Conservation (phyloP, 163 green algal genomes). For the Scenedesmus sp. region DNA sequence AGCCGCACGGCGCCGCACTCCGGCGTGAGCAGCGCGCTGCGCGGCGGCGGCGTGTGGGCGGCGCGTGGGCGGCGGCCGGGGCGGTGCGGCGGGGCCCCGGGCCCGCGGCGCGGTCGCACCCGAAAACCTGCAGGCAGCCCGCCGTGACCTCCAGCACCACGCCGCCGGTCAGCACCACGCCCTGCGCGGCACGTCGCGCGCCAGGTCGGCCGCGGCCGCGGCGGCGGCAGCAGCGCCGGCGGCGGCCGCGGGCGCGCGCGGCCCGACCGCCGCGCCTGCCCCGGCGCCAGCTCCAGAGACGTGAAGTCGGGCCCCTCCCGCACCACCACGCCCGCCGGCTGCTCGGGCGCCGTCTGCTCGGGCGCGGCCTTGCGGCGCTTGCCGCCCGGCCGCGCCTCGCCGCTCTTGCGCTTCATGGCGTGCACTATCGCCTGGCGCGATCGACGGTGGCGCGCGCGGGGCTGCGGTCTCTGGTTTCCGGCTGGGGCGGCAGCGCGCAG, state of each 20-base stretch:
- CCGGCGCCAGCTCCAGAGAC: not conserved
- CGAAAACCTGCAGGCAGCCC: slow-evolving; percentile 1
- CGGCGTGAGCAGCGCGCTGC: slow-evolving; percentile 20
- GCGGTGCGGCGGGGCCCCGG: too few species aligned
- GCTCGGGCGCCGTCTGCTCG: not conserved
- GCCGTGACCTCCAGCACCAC: slow-evolving; percentile 17
- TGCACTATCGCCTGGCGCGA: too few species aligned
- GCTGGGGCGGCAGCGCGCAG: too few species aligned
- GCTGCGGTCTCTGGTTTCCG: too few species aligned
- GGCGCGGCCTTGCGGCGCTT: slow-evolving; percentile 17
- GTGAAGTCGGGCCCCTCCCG: slow-evolving; percentile 26
- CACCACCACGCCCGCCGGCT: not conserved
- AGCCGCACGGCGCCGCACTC: slow-evolving; percentile 1
- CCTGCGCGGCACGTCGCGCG: not conserved
- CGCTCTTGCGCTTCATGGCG: slow-evolving; percentile 24
- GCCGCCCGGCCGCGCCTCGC: not conserved
- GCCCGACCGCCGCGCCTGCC: slow-evolving; percentile 21
- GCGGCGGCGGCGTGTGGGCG: too few species aligned
- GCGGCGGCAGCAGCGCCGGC: not conserved
- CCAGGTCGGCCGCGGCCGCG: not conserved
- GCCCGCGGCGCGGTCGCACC: too few species aligned
- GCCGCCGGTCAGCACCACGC: not conserved
- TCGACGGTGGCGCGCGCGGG: too few species aligned
- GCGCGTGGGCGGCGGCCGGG: too few species aligned
- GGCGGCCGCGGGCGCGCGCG: too few species aligned